Base-by-base conservation (phyloP, 345 rosid genomes). In the Hibiscus tridactylites region DNA sequence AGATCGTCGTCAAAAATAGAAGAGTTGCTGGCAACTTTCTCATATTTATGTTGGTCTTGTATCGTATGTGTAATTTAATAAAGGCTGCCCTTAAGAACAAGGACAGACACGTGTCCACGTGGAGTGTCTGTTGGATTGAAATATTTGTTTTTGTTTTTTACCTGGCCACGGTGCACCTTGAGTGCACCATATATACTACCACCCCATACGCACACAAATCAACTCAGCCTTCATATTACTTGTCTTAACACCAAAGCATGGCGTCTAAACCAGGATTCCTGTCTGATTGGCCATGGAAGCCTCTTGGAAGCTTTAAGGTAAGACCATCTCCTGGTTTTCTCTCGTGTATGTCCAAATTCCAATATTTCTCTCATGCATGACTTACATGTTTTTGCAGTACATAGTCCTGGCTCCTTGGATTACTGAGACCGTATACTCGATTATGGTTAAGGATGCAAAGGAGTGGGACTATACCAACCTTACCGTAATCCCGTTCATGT, bases 251-350 rank as follows among this genome's bases (percentile, higher is more conserved):
- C 6, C 21, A 13, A 11, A 24, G 3, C 5, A 87, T 85, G 91
- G 91, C 91, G 57, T 75, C 88, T 9, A 81, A 29, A 64, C 91
- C 91, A 19, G 91, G 91, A 65, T 37, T 85, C 65, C 84, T 87
- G 78, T 85, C 86, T 0, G 83, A 83, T 9, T 87, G 91, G 91
- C 91, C 91, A 8, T 87, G 91, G 88, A 65, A 44, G 24, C 76
- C 81, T 49, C 86, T 85, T 29, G 91, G 88, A 57, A 81, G 62
- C 78, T 85, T 82, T 71, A 87, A 87, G 91, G 91, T 70, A 58
- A 24, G 33, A 21, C 10, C 3, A 15, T 28, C 39, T 4, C 28
- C 50, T 42, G 12, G 3, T 4, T 1, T 61, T n/a, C 21, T 49
- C 13, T 44, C 2, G 9, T 24, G 42, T 37, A 37, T 37, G 8